Base-by-base conservation (phyloP, 306 rosid species). In the Prunus mume region DNA sequence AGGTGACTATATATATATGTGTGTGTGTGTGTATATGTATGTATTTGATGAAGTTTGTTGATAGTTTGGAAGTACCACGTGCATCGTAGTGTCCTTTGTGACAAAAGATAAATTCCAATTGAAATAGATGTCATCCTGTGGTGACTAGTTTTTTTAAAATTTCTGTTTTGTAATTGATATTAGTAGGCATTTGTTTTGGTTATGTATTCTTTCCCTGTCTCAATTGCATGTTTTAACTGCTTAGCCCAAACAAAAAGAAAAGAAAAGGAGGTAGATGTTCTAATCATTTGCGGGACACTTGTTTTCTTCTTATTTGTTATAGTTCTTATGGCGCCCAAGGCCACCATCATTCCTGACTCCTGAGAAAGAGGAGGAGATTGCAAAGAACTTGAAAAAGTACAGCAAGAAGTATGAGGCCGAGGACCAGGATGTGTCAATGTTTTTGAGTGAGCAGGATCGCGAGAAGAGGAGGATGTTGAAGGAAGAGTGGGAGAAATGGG, bases 311-410 rank as follows among this genome's bases (percentile, higher is more conserved):
- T 75, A 3, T 30, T 73, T 10, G 10, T 51, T 74, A 46, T 85
- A 93, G 98, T 93, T 85, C 76, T 78, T 89, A 72, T 93, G 98
- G 98, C 88, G 97, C 20, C 97, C 98, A 55, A 90, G 98, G 84
- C 97, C 97, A 13, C 87, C 90, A 30, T 79, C 97, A 24, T 83
- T 88, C 85, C 66, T 93, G 81, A 87, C 84, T 71, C 74, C 91
- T 0, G 98, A 94, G 87, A 92, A 94, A 63, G 98, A 93, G 82
- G 97, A 94, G 73, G 98, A 94, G 83, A 90, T 94, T 19, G 89
- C 87, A 1, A 94, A 87, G 90, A 94, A 88, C 84, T 82, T 94
- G 85, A 93, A 90, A 85, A 93, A 90, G 86, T 93, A 93, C 69
- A 93, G 97, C 69, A 91, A 91, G 91, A 91, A 90, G 76, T 93